Percentiles rank a stretch among this genome's conserved stretches.
These are phyloP conservation scores for Monosporozyma servazzii DNA, from an alignment of 805 yeast species.

Conservation along the genomic window DNA sequence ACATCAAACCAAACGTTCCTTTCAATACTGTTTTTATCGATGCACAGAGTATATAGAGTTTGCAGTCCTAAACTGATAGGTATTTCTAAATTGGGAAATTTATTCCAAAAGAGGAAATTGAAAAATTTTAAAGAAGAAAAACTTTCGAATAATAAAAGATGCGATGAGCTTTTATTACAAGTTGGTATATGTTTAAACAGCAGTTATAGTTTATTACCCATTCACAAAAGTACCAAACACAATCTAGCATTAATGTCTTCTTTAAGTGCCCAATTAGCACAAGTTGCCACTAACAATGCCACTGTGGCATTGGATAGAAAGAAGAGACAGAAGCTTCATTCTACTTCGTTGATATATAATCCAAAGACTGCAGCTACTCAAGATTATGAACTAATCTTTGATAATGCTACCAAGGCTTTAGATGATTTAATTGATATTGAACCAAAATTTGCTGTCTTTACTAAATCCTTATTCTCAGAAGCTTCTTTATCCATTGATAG, in stretches of 20 bases:
- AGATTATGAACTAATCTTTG: constrained; percentile 75
- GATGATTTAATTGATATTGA: constrained; percentile 65
- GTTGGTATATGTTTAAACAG: background rate
- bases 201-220: no score
- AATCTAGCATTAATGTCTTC: constrained; percentile 36
- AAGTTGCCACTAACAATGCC: constrained; percentile 52
- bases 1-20: no score
- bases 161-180: constrained; percentile 13
- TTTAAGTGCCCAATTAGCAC: constrained; percentile 74
- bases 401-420: constrained; percentile 65
- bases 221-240: background rate
- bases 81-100: background rate
- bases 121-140: constrained; percentile 1
- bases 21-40: no score
- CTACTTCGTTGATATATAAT: constrained; percentile 80
- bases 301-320: constrained; percentile 80
- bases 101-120: background rate
- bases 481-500: constrained; percentile 75
- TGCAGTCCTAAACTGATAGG: background rate
- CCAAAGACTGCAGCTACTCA: constrained; percentile 87
- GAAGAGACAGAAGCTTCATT: constrained; percentile 74
- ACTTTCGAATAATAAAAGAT: constrained; percentile 2
- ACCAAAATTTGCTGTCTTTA: constrained; percentile 62
- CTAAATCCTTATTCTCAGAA: constrained; percentile 68
- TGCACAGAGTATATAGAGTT: background rate